Conservation (phyloP, 805 yeast species). For the Wickerhamiella siamensis region DNA sequence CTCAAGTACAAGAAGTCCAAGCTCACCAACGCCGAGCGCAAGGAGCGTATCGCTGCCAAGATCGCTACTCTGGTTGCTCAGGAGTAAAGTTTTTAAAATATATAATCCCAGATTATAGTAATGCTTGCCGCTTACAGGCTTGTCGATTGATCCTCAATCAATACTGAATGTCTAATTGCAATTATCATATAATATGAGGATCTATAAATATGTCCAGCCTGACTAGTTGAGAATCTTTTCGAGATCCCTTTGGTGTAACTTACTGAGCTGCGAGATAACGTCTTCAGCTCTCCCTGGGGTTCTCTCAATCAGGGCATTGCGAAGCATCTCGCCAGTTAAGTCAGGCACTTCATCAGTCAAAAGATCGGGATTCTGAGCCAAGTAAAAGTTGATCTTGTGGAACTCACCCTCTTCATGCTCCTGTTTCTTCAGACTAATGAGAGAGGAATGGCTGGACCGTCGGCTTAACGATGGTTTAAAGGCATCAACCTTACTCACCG, state of each 20-base stretch:
- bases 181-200: no score
- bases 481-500: conserved; percentile 14
- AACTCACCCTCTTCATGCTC: conserved; percentile 89
- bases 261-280: conserved; percentile 5
- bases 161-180: no score
- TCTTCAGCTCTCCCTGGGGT: conserved; percentile 4
- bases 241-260: conserved; percentile 11
- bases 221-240: conserved; percentile 14
- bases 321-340: neutral
- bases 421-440: conserved; percentile 36
- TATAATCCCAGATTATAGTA: neutral
- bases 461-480: conserved; percentile 18
- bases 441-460: conserved; percentile 20
- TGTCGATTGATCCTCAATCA: no score
- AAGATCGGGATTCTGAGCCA: conserved; percentile 19
- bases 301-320: neutral
- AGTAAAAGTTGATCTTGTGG: conserved; percentile 72
- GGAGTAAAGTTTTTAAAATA: conserved; percentile 6
- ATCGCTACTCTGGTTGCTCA: conserved; percentile 54
- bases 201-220: neutral
- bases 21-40: conserved; percentile 84
- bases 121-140: no score
- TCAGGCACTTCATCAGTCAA: conserved; percentile 2
- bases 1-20: conserved; percentile 80
- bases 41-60: conserved; percentile 80